Conservation (phyloP, 768 basidiomycete genomes). For the Tricholoma saponaceum region DNA sequence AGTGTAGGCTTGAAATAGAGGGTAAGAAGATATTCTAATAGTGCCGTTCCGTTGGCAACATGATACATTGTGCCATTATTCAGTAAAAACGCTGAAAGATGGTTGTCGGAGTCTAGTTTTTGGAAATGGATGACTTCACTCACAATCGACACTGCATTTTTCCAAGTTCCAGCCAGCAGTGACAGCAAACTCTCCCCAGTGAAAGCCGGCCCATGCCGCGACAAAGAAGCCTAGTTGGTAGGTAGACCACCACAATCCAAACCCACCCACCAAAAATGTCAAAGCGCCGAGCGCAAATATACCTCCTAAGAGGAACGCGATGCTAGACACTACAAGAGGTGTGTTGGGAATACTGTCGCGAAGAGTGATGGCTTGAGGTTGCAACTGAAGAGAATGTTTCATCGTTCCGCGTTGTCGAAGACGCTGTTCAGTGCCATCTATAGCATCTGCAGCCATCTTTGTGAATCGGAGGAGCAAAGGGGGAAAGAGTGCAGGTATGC, state of each 20-base stretch:
- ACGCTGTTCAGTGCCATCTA: conserved; percentile 37
- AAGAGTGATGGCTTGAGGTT: conserved; percentile 36
- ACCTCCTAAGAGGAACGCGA: conserved; percentile 84
- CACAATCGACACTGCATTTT: conserved; percentile 91
- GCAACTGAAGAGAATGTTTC: conserved; percentile 48
- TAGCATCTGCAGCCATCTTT: conserved; percentile 26
- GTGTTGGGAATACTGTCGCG: conserved; percentile 83
- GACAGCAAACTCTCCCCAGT: conserved; percentile 92
- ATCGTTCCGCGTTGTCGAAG: conserved; percentile 37
- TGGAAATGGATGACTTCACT: conserved; percentile 28
- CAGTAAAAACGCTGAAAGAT: conserved; percentile 75
- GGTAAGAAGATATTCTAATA: conserved; percentile 76
- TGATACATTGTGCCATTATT: conserved; percentile 89
- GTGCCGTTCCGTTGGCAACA: conserved; percentile 71
- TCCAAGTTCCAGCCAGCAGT: conserved; percentile 95
- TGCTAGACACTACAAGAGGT: conserved; percentile 68
- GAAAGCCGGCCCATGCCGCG: conserved; percentile 82
- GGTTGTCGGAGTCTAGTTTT: background rate
- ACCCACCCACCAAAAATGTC: conserved; percentile 45
- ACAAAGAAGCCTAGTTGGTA: conserved; percentile 82
- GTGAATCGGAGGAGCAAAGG: conserved; percentile 16
- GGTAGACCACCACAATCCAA: conserved; percentile 57
- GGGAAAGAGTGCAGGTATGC: conserved; percentile 9
- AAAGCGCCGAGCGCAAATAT: conserved; percentile 56
- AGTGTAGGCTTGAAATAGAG: conserved; percentile 61